These are phyloP conservation scores for Chlamydomonas asymmetrica DNA, from an alignment of 139 green algal genomes.

Conservation along the genomic window DNA sequence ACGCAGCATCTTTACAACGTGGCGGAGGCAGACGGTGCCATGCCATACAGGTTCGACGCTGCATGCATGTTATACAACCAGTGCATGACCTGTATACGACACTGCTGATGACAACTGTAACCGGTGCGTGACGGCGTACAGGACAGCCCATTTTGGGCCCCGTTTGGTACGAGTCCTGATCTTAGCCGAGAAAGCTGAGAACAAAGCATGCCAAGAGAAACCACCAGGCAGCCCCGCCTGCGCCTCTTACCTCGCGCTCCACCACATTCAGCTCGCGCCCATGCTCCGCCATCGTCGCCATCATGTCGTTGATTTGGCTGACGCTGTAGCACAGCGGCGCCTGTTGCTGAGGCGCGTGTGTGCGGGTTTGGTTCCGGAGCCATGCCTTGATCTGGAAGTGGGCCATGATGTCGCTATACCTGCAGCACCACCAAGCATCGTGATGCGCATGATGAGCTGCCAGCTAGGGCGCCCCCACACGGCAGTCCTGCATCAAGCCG, in stretches of 20 bases:
- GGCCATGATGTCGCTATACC: slow-evolving; percentile 79
- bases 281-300: slow-evolving; percentile 6
- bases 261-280: slow-evolving; percentile 35
- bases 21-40: too few species aligned
- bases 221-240: too few species aligned
- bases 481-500: neutral
- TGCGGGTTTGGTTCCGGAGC: slow-evolving; percentile 33
- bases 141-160: neutral
- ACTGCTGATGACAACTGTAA: neutral
- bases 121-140: neutral
- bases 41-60: too few species aligned
- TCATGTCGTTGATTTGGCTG: slow-evolving; percentile 31
- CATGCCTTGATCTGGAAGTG: slow-evolving; percentile 80
- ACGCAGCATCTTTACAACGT: too few species aligned
- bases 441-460: too few species aligned
- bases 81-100: neutral
- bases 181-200: neutral
- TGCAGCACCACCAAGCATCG: slow-evolving; percentile 3
- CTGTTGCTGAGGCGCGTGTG: slow-evolving; percentile 47
- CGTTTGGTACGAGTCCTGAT: neutral
- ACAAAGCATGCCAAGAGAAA: neutral
- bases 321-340: slow-evolving; percentile 40
- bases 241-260: slow-evolving; percentile 48
- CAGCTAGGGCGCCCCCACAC: too few species aligned
- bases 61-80: neutral